phyloP scores from a whole-genome alignment of 306 rosid genomes.

The Malus fusca region DNA sequence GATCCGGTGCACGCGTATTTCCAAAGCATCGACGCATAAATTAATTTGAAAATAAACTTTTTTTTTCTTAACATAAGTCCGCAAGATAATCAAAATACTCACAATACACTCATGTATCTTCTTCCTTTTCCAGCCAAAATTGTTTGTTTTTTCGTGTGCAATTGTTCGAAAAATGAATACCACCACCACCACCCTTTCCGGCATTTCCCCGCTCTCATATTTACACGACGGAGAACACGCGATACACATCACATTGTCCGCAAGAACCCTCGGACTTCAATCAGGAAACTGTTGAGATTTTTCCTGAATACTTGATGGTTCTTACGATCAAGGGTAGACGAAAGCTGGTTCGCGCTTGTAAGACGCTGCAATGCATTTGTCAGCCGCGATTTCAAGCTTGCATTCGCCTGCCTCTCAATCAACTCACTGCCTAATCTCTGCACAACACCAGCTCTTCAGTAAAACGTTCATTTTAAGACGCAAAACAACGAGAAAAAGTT shows the following conservation, averaged over 20 bases:
- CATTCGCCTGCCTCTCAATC: conserved; percentile 64
- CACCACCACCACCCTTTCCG: neutral
- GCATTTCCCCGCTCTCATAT: conserved; percentile 10
- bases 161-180: neutral
- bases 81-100: too few species aligned
- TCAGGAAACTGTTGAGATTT: conserved; percentile 62
- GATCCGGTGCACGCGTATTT: neutral
- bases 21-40: neutral
- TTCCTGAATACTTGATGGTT: conserved; percentile 84
- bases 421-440: conserved; percentile 76
- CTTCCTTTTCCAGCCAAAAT: neutral
- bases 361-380: conserved; percentile 66
- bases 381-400: conserved; percentile 58
- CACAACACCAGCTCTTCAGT: neutral
- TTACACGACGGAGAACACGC: conserved; percentile 3
- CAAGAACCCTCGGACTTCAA: conserved; percentile 83
- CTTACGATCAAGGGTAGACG: conserved; percentile 68
- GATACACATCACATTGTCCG: conserved; percentile 51
- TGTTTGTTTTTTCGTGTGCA: neutral
- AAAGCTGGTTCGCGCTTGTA: conserved; percentile 75
- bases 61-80: too few species aligned
- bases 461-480: conserved; percentile 8
- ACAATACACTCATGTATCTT: neutral
- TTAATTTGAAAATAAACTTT: too few species aligned
- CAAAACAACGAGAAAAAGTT: neutral